Conservation (phyloP, 306 rosid genomes). For the Castanea crenata region DNA sequence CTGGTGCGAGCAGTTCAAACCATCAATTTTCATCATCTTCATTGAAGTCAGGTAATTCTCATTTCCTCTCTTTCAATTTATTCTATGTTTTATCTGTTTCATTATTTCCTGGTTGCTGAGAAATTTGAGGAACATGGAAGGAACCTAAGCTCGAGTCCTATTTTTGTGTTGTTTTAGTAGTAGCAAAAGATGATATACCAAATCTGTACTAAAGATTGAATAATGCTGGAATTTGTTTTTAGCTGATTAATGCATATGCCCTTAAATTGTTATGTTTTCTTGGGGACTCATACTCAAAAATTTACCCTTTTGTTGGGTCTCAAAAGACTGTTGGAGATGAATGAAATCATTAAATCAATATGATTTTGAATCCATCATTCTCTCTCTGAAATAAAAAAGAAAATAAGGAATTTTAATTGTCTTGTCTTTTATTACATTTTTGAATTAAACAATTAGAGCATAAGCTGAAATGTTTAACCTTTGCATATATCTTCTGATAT, state of each 20-base stretch:
- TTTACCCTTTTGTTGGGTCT: neutral
- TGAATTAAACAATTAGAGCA: neutral
- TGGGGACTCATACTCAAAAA: neutral
- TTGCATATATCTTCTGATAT: neutral
- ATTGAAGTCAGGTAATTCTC: slow-evolving; percentile 16
- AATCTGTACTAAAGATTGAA: neutral
- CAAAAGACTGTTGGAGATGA: neutral
- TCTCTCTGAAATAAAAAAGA: neutral
- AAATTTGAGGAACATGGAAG: neutral
- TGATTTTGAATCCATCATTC: neutral
- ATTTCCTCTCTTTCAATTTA: neutral
- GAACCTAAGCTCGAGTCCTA: neutral
- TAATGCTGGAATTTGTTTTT: neutral
- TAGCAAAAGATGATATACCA: neutral
- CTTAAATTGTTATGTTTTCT: neutral
- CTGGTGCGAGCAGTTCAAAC: slow-evolving; percentile 8
- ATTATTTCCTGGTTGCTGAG: neutral
- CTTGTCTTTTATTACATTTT: neutral
- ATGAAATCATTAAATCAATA: neutral
- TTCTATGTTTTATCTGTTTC: neutral
- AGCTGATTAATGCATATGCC: neutral
- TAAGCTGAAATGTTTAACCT: neutral
- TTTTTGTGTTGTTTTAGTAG: neutral
- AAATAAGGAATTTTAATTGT: neutral
- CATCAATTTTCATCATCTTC: slow-evolving; percentile 18